Base-by-base conservation (phyloP, 768 basidiomycete genomes). In the Calocera viscosa region DNA sequence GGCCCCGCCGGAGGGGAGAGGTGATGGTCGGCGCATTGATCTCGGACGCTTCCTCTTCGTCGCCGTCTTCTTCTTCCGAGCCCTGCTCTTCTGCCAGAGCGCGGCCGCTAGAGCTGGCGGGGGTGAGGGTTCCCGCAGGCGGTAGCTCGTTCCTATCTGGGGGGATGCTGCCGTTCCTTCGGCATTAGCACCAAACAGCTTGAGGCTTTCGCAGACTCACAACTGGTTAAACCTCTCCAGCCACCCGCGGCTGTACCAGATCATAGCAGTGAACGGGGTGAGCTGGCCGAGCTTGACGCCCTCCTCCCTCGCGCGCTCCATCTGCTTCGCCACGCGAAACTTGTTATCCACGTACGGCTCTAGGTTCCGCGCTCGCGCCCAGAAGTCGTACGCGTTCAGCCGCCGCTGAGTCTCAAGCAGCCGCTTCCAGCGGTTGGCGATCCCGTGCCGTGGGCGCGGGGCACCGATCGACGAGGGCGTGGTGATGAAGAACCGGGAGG, bases 361-460 rank as follows among this genome's bases (percentile, higher is more conserved):
- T 2, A 60, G 30, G 2, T 26, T 26, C 53, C 10, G 26, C 24
- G 53, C 24, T 11, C 53, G 53, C 24, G 53, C 53, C 53, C 53
- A 60, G 2, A 2, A 10, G 53, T 60, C 53, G 30, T 60, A 60
- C 53, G 11, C 53, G 53, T 60, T 60, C 53, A 60, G 53, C 53
- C 53, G 53, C 14, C 53, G 53, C 30, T 60, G 53, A 5, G 53
- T 60, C 53, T 60, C 53, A 5, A 60, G 53, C 26, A 60, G 53
- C 53, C 53, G 53, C 22, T 60, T 60, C 53, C 53, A 60, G 14
- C 53, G 53, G 30, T 60, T 60, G 53, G 53, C 53, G 53, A 60
- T 60, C 5, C 53, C 53, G 53, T 60, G 53, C 53, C 53, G 11
- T 28, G 53, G 53, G 26, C 53, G 24, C 14, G 53, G 53, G 53